phyloP scores from a whole-genome alignment of 1,284 basidiomycete genomes.

The Puccinia novopanici region DNA sequence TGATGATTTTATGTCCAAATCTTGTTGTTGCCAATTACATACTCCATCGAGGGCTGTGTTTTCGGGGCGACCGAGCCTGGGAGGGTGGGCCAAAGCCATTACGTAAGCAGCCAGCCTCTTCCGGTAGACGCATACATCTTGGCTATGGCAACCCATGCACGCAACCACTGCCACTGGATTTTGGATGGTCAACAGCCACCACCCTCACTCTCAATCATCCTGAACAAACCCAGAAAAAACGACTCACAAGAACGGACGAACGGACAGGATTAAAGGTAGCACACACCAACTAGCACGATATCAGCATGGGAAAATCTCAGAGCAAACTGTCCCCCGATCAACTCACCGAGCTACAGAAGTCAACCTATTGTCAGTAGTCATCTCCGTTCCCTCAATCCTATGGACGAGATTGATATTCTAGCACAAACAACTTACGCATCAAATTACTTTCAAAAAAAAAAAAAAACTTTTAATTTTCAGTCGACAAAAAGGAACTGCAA shows the following conservation, averaged over 20 bases:
- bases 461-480: slow-evolving; percentile 62
- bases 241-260: background rate
- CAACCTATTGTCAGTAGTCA: slow-evolving; percentile 82
- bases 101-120: too few species aligned
- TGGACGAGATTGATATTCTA: background rate
- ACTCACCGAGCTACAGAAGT: slow-evolving; percentile 92
- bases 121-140: too few species aligned
- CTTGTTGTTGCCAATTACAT: too few species aligned
- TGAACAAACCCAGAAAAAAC: background rate
- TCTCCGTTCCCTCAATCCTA: background rate
- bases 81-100: too few species aligned
- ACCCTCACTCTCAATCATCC: too few species aligned
- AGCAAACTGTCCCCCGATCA: slow-evolving; percentile 94
- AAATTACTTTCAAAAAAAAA: slow-evolving; percentile 13
- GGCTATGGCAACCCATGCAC: too few species aligned
- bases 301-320: slow-evolving; percentile 84
- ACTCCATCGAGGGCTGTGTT: too few species aligned
- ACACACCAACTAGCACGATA: background rate
- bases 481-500: slow-evolving; percentile 99
- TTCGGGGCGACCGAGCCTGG: too few species aligned
- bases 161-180: too few species aligned
- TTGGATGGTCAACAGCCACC: too few species aligned
- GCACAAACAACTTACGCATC: background rate
- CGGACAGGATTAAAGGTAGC: background rate
- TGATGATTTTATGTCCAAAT: too few species aligned